phyloP scores from a whole-genome alignment of 2,329 filamentous ascomycete genomes.

The Aspergillus tubingensis region DNA sequence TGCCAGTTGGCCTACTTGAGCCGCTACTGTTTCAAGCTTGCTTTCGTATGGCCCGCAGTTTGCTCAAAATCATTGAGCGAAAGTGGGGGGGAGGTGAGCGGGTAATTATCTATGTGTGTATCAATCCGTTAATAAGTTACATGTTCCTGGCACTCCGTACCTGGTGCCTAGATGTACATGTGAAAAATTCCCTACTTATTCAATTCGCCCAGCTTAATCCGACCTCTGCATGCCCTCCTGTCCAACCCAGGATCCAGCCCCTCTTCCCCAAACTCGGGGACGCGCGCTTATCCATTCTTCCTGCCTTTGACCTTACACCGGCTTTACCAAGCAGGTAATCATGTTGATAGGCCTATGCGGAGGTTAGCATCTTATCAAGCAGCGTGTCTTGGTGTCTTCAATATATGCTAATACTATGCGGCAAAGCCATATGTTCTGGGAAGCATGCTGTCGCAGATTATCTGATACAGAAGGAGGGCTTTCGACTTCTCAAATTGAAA shows the following conservation, averaged over 20 bases:
- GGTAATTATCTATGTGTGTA: background rate
- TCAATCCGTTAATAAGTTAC: background rate
- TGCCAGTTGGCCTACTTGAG: too few species aligned
- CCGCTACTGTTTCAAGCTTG: too few species aligned
- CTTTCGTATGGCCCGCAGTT: too few species aligned
- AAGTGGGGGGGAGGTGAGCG: too few species aligned
- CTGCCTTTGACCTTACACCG: background rate
- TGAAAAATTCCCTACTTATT: background rate
- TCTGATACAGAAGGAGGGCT: slow-evolving; percentile 79
- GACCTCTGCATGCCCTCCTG: background rate
- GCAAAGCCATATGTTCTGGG: slow-evolving; percentile 82
- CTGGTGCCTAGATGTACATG: background rate
- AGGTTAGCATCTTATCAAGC: slow-evolving; percentile 35
- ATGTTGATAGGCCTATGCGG: slow-evolving; percentile 58
- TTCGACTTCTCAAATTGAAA: slow-evolving; percentile 69
- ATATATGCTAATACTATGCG: slow-evolving; percentile 18
- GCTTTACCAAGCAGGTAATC: background rate
- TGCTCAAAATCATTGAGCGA: too few species aligned
- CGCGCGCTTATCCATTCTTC: background rate
- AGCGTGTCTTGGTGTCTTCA: background rate
- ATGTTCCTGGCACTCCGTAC: background rate
- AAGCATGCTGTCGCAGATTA: slow-evolving; percentile 89
- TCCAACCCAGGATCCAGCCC: background rate
- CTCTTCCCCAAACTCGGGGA: background rate
- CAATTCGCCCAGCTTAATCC: background rate